Base-by-base conservation (phyloP, 2,329 filamentous ascomycete species). In the Epichloe sylvatica region DNA sequence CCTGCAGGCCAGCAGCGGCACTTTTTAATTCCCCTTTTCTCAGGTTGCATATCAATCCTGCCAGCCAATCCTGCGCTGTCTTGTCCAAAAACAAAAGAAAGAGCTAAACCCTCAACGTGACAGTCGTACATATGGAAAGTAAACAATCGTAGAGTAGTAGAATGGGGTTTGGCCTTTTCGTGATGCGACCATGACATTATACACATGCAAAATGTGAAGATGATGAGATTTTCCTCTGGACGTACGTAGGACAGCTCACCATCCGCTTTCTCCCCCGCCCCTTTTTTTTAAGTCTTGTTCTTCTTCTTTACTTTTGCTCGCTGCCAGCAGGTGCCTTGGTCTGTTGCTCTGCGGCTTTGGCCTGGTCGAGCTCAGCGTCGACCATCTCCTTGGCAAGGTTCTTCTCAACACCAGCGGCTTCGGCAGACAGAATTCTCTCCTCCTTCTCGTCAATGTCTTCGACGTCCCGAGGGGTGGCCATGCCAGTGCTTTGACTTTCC, bases 361-460 rank as follows among this genome's bases (percentile, higher is more conserved):
- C 54, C 53, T 64, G 54, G 45, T 82, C 78, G 47, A 67, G 63
- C 65, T 81, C 76, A 1, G 77, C 75, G 46, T 74, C 74, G 3
- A 72, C 64, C 51, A 78, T 77, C 60, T 81, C 78, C 51, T 62
- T 62, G 6, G 72, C 73, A 55, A 76, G 72, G 46, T 67, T 69
- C 58, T 72, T 70, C 51, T 73, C 68, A 12, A 70, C 60, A 37
- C 66, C 71, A 50, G 69, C 67, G 37, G 71, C 69, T 30, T 74
- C 71, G 7, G 79, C 77, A 2, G 71, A 65, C 25, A 71, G 64
- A 49, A 74, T 67, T 52, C 82, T 77, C 64, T 88, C 85, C 56
- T 95, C 88, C 71, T 91, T 89, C 67, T 97, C 92, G 61, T 97
- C 91, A 59, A 97, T 97, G 64, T 97, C 79, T 54, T 95, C 87